phyloP scores from a whole-genome alignment of 164 flowering plant species.

The Pachysandra terminalis region DNA sequence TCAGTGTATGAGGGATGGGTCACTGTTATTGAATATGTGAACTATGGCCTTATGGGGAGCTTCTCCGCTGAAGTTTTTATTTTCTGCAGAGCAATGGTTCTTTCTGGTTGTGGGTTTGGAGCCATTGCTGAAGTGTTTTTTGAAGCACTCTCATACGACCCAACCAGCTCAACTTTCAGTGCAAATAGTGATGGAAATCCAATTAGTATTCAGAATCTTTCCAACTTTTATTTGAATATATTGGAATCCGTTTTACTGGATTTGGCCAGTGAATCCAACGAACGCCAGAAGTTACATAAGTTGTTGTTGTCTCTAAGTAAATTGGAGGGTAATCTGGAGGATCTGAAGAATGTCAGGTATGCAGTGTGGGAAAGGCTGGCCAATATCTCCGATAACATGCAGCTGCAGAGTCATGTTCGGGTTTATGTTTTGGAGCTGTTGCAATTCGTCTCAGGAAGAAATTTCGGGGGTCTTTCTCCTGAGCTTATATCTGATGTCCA shows the following conservation, averaged over 20 bases:
- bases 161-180: slow-evolving; percentile 12
- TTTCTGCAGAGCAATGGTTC: slow-evolving; percentile 75
- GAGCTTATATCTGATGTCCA: slow-evolving; percentile 40
- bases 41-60: slow-evolving; percentile 33
- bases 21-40: slow-evolving; percentile 39
- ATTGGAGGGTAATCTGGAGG: slow-evolving; percentile 57
- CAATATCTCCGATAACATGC: slow-evolving; percentile 60
- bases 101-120: slow-evolving; percentile 71
- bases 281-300: slow-evolving; percentile 36
- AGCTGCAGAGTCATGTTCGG: slow-evolving; percentile 61
- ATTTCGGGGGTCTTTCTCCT: slow-evolving; percentile 34
- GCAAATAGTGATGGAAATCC: slow-evolving; percentile 10
- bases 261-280: slow-evolving; percentile 33
- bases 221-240: slow-evolving; percentile 47
- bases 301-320: slow-evolving; percentile 64
- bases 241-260: slow-evolving; percentile 55
- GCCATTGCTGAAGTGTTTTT: slow-evolving; percentile 51
- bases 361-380: slow-evolving; percentile 72
- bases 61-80: slow-evolving; percentile 27
- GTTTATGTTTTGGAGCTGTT: slow-evolving; percentile 73
- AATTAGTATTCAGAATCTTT: slow-evolving; percentile 36
- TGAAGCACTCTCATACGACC: slow-evolving; percentile 25
- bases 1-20: slow-evolving; percentile 69
- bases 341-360: slow-evolving; percentile 50
- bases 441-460: slow-evolving; percentile 63